Evolutionary conservation across 2,329 filamentous ascomycete species (phyloP).

Genomic region (Hyphodiscus sp.): DNA sequence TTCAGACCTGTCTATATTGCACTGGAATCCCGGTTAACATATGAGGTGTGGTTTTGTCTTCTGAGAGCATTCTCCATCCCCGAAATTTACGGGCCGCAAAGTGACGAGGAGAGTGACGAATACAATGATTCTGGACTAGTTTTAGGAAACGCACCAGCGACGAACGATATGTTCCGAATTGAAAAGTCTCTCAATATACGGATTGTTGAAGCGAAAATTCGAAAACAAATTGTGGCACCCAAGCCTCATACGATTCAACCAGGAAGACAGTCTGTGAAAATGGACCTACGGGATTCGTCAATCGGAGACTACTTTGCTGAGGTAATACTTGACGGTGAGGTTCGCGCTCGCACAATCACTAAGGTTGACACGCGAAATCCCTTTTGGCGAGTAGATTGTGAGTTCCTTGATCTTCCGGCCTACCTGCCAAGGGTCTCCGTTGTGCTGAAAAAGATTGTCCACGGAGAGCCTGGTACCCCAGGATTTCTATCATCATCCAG

Average conservation of each 20-base stretch:
- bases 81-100: slow-evolving; percentile 62
- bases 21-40: slow-evolving; percentile 79
- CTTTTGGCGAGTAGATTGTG: slow-evolving; percentile 74
- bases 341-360: slow-evolving; percentile 67
- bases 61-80: slow-evolving; percentile 87
- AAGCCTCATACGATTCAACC: slow-evolving; percentile 27
- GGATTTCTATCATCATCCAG: slow-evolving; percentile 27
- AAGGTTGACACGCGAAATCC: slow-evolving; percentile 67
- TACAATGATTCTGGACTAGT: slow-evolving; percentile 11
- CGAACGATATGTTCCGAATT: slow-evolving; percentile 50
- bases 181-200: slow-evolving; percentile 54
- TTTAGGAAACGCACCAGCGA: slow-evolving; percentile 5
- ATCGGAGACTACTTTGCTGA: slow-evolving; percentile 72
- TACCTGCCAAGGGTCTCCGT: slow-evolving; percentile 63
- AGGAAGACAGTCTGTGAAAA: slow-evolving; percentile 20
- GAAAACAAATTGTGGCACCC: slow-evolving; percentile 7
- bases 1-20: slow-evolving; percentile 86
- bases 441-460: slow-evolving; percentile 60
- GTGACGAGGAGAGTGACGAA: slow-evolving; percentile 9
- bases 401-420: slow-evolving; percentile 67
- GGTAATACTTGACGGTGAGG: slow-evolving; percentile 72
- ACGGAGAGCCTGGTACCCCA: slow-evolving; percentile 14
- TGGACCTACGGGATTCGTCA: slow-evolving; percentile 36
- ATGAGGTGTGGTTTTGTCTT: slow-evolving; percentile 95
- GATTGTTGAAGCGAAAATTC: slow-evolving; percentile 56